Evolutionary conservation across 352 stramenopile species (phyloP).

Genomic region (Globisporangium parvum): DNA sequence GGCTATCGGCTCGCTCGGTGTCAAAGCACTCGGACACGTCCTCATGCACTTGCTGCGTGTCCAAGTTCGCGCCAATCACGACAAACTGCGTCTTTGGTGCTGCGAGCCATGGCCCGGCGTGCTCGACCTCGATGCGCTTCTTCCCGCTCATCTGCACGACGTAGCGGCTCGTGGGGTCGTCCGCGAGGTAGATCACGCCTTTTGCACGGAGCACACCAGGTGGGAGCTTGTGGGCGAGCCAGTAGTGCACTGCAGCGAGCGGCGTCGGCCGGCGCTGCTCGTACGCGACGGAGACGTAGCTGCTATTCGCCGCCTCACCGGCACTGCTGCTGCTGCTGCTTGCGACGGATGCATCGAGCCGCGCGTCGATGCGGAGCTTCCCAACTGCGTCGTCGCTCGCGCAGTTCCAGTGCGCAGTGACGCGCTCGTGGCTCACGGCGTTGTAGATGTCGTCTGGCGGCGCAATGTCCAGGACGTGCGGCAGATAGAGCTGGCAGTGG

Average conservation of each 20-base stretch:
- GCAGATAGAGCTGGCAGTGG: slow-evolving; percentile 56
- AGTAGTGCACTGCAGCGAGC: slow-evolving; percentile 46
- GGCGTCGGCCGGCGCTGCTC: slow-evolving; percentile 32
- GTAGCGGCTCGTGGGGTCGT: slow-evolving; percentile 52
- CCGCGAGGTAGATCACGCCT: slow-evolving; percentile 56
- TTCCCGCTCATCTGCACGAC: slow-evolving; percentile 70
- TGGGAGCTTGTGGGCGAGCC: slow-evolving; percentile 31
- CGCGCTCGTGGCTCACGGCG: slow-evolving; percentile 59
- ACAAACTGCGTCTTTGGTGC: slow-evolving; percentile 67
- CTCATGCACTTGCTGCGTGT: slow-evolving; percentile 20
- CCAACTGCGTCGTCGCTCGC: slow-evolving; percentile 26
- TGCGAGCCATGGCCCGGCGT: slow-evolving; percentile 46
- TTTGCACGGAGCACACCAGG: slow-evolving; percentile 44
- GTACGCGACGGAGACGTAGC: slow-evolving; percentile 42
- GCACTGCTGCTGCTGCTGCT: slow-evolving; percentile 1
- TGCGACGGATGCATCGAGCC: not conserved
- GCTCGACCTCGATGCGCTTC: slow-evolving; percentile 57
- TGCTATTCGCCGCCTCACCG: not conserved
- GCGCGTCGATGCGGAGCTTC: slow-evolving; percentile 27
- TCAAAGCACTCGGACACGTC: slow-evolving; percentile 23
- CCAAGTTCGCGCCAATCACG: slow-evolving; percentile 48
- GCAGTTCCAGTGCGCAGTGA: slow-evolving; percentile 55
- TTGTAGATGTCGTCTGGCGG: slow-evolving; percentile 46
- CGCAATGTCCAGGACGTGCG: slow-evolving; percentile 64
- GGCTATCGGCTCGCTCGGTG: not conserved